Evolutionary conservation across 108 stramenopile species (phyloP), one percentile per base, ranked within the genome.

Genomic region (Fistulifera pelliculosa): DNA sequence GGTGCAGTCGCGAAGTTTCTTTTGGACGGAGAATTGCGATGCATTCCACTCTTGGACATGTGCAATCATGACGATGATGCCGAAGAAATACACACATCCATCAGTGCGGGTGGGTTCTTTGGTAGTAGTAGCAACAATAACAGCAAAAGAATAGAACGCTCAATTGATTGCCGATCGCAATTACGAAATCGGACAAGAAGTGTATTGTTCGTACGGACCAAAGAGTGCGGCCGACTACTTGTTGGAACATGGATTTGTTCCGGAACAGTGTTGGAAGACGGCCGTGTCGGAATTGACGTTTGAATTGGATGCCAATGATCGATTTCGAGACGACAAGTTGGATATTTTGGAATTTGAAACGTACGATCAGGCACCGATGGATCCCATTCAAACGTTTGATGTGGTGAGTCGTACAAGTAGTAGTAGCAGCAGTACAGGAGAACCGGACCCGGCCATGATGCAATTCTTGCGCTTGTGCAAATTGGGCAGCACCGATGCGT

Each of bases 201-300:
- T 90, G 2, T 71, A 70, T 35, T 71, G 73, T n/a, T 81, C 76
- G 19, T 86, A 93, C 57, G 94, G 94, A 14, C 94, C 94, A 24
- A 95, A 95, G 60, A 77, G 84, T 25, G 87, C 91, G 0, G 90
- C 85, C 1, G 90, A 88, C 14, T 95, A 93, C 52, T 71, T 95
- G 38, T 60, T 93, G 60, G 94, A 95, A 53, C 89, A 95, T 61
- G 94, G 89, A 59, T 95, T 85, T 69, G 71, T 80, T 16, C 79
- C 85, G 11, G 65, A 61, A 0, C 74, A 79, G 59, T 66, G 60
- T 27, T 75, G 54, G 25, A 71, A 85, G 51, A 74, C 79, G 11
- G 70, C 83, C 26, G 75, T 76, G 0, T 52, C 69, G 1, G 90
- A 91, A 57, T 50, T 91, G 14, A 65, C 79, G 4, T 76, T 91